Conservation (phyloP, 108 stramenopile genomes). For the Stephanodiscus triporus region DNA sequence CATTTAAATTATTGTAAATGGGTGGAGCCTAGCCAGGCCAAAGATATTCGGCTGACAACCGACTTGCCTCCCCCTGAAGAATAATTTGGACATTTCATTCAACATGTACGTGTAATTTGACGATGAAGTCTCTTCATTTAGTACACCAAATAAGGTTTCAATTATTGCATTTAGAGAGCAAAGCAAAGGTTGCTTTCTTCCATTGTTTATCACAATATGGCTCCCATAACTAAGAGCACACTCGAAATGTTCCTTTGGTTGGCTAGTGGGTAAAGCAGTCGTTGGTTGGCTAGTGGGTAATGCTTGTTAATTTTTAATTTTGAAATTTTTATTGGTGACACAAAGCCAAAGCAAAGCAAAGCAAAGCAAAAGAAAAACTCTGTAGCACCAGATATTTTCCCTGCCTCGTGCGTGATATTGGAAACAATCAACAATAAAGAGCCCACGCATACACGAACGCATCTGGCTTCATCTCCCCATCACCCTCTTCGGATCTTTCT, state of each 20-base stretch:
- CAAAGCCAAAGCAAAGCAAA: too few relatives aligned
- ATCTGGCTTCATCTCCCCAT: conserved; percentile 37
- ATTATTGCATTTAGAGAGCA: conserved; percentile 53
- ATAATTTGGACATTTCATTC: conserved; percentile 67
- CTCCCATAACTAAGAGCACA: conserved; percentile 39
- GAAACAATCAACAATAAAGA: conserved; percentile 42
- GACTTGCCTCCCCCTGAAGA: conserved; percentile 63
- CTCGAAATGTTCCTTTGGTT: too few relatives aligned
- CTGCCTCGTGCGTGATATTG: conserved; percentile 22
- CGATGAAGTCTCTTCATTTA: conserved; percentile 53
- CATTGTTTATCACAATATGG: conserved; percentile 27
- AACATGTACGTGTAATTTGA: conserved; percentile 68
- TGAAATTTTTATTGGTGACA: too few relatives aligned
- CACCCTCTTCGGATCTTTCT: conserved; percentile 35
- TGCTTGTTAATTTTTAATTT: too few relatives aligned
- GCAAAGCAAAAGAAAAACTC: too few relatives aligned
- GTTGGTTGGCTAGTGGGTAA: too few relatives aligned
- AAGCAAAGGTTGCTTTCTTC: conserved; percentile 22
- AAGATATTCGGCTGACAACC: too few relatives aligned
- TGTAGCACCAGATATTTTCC: background rate
- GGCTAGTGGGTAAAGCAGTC: too few relatives aligned
- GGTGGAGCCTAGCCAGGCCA: too few relatives aligned
- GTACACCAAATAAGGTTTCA: conserved; percentile 59
- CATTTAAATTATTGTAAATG: too few relatives aligned
- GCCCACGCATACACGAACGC: conserved; percentile 43